These are phyloP conservation scores for Bolboschoenoplectus hybrid DNA, from an alignment of 202 grass and related monocot genomes.

Conservation along the genomic window DNA sequence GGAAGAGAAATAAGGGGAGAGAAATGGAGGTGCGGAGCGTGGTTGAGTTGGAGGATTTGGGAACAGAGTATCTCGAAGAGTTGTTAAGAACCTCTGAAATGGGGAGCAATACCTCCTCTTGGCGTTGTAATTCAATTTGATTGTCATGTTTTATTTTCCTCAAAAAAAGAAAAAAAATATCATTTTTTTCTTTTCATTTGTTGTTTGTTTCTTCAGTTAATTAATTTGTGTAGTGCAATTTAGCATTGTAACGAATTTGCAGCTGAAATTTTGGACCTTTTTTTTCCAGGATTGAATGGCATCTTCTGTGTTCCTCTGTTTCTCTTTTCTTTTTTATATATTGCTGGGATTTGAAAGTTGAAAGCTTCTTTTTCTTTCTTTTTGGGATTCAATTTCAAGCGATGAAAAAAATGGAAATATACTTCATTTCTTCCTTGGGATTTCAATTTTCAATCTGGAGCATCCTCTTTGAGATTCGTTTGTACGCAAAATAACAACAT, in stretches of 20 bases:
- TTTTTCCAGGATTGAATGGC: not conserved
- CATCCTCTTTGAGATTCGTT: too few species aligned
- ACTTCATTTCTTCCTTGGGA: too few species aligned
- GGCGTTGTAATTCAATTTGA: constrained; percentile 35
- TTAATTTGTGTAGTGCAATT: constrained; percentile 2
- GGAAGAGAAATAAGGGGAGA: constrained; percentile 1
- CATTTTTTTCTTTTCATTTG: not conserved
- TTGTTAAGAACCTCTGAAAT: constrained; percentile 36
- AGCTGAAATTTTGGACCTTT: not conserved
- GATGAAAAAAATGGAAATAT: too few species aligned
- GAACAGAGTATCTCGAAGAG: constrained; percentile 64
- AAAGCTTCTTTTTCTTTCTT: too few species aligned
- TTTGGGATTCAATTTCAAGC: too few species aligned
- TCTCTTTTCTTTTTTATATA: not conserved
- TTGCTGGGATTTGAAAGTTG: too few species aligned
- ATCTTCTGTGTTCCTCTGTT: not conserved
- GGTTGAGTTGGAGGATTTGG: constrained; percentile 71
- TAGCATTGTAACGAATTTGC: not conserved
- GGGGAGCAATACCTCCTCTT: constrained; percentile 11
- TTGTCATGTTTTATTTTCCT: not conserved
- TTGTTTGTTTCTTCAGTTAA: not conserved
- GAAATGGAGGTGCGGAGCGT: constrained; percentile 30
- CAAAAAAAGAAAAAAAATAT: not conserved
- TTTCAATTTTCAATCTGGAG: too few species aligned
- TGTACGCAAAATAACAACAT: not conserved